Conservation (phyloP, 768 basidiomycete species). For the Leccinum rimulosum region DNA sequence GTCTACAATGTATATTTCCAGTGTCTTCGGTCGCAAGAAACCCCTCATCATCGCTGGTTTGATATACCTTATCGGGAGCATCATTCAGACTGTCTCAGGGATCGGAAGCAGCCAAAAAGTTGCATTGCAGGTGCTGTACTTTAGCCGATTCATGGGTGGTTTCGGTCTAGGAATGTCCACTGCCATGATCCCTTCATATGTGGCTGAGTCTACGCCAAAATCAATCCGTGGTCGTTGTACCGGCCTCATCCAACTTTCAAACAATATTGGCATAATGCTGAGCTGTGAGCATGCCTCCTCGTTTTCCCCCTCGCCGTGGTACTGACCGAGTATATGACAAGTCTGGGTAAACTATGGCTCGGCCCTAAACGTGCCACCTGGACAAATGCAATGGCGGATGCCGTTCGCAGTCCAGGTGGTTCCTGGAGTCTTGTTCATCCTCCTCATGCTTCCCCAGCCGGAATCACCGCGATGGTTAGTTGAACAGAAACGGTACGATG, state of each 20-base stretch:
- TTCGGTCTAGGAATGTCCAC: conserved; percentile 57
- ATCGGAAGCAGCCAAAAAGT: conserved; percentile 37
- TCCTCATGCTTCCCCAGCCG: conserved; percentile 47
- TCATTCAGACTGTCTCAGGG: conserved; percentile 45
- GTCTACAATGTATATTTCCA: conserved; percentile 39
- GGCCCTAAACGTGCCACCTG: conserved; percentile 34
- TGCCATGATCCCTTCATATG: conserved; percentile 48
- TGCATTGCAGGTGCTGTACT: conserved; percentile 41
- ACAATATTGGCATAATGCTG: conserved; percentile 34
- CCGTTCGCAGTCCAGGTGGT: conserved; percentile 52
- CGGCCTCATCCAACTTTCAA: conserved; percentile 37
- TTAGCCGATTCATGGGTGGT: conserved; percentile 58
- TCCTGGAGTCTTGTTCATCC: conserved; percentile 48
- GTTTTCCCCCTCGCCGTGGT: neutral
- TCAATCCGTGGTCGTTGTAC: conserved; percentile 51
- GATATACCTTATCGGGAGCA: conserved; percentile 47
- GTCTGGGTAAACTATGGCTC: conserved; percentile 50
- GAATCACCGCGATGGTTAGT: conserved; percentile 60
- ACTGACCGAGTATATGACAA: conserved; percentile 13
- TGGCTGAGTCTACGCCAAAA: conserved; percentile 49
- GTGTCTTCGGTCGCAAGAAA: conserved; percentile 45
- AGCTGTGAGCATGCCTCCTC: conserved; percentile 27
- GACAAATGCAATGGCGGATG: conserved; percentile 51
- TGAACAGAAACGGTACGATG: conserved; percentile 41
- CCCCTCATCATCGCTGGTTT: conserved; percentile 43